A percentile compares a stretch with the other conserved stretches of the same genome.
phyloP scores from a whole-genome alignment of 202 grass and related monocot species.

The Digitaria exilis region DNA sequence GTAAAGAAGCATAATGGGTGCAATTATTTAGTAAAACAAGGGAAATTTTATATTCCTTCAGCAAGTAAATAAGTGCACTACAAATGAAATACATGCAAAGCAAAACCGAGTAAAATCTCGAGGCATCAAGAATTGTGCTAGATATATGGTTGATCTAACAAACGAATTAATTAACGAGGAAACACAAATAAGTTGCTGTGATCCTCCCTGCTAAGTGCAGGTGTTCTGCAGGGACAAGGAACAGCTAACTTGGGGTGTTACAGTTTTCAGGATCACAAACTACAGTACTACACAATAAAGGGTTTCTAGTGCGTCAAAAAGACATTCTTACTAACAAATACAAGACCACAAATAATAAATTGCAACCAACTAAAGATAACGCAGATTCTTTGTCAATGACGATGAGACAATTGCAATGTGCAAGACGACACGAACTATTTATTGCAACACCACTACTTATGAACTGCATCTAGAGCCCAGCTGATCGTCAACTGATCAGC shows the following conservation, averaged over 20 bases:
- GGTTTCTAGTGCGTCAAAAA: not conserved
- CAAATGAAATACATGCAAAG: not conserved
- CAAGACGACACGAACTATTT: too few species aligned
- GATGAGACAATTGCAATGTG: not conserved
- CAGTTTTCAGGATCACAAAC: not conserved
- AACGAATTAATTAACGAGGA: not conserved
- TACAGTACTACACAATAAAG: not conserved
- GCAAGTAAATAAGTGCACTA: not conserved
- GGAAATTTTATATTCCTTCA: not conserved
- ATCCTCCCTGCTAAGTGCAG: not conserved
- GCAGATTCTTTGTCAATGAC: not conserved
- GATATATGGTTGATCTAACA: not conserved
- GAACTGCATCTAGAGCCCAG: not conserved
- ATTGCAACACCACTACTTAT: not conserved
- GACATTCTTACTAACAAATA: not conserved
- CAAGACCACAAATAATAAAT: not conserved
- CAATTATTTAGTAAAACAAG: not conserved
- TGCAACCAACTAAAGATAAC: not conserved
- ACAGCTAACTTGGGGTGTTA: not conserved
- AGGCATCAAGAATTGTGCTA: not conserved
- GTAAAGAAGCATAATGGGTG: not conserved
- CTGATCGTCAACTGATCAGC: not conserved
- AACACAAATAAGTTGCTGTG: not conserved
- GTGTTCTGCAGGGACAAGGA: not conserved
- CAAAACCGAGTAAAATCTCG: not conserved